phyloP scores from a whole-genome alignment of 192 early-diverging fungal species.

The Linnemannia zychae region DNA sequence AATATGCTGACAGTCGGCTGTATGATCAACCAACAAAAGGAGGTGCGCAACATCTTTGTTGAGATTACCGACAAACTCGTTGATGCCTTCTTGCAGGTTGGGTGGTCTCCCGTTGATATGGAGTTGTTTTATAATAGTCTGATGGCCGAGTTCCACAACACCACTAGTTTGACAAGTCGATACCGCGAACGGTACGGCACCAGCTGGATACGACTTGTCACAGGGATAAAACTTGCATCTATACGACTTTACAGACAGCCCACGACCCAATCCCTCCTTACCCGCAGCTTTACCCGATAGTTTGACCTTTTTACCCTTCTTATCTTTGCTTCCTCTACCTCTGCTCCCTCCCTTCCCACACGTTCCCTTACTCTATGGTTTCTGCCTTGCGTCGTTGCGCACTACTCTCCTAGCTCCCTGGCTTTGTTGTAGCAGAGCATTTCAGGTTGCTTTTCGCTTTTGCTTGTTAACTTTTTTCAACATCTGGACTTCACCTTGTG shows the following conservation, averaged over 20 bases:
- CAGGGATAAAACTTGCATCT: conserved; percentile 43
- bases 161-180: conserved; percentile 27
- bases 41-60: conserved; percentile 51
- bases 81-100: conserved; percentile 45
- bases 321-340: not conserved
- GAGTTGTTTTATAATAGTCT: conserved; percentile 30
- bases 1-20: conserved; percentile 53
- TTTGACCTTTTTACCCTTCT: not conserved
- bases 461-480: not conserved
- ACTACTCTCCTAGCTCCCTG: not conserved
- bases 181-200: conserved; percentile 48
- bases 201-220: conserved; percentile 52
- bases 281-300: conserved; percentile 49
- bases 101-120: conserved; percentile 43
- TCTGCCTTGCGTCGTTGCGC: not conserved
- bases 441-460: not conserved
- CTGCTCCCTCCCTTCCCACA: not conserved
- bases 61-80: conserved; percentile 52
- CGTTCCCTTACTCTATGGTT: not conserved
- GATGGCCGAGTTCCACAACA: conserved; percentile 34
- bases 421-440: not conserved
- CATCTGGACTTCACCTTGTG: not conserved
- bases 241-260: conserved; percentile 56
- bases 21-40: conserved; percentile 54
- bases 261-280: conserved; percentile 34